Evolutionary conservation across 1,284 basidiomycete genomes (phyloP).

Genomic region (Sparassis latifolia): DNA sequence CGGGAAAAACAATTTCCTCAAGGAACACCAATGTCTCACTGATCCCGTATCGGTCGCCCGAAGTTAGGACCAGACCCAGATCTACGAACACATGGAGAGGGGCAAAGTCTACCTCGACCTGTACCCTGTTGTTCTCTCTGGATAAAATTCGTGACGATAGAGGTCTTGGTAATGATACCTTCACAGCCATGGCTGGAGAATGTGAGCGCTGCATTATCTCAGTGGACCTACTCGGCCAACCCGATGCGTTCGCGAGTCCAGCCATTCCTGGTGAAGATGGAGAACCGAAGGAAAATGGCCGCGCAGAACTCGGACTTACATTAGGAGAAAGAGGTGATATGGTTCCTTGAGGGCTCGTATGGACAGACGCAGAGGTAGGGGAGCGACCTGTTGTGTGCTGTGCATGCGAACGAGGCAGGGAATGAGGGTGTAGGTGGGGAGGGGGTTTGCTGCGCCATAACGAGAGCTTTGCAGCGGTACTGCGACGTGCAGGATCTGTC

Average conservation of each 20-base stretch:
- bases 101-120: conserved; percentile 36
- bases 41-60: conserved; percentile 24
- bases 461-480: conserved; percentile 46
- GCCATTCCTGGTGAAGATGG: conserved; percentile 14
- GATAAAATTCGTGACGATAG: conserved; percentile 5
- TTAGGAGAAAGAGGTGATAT: conserved; percentile 3
- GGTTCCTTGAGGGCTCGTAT: conserved; percentile 5
- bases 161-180: conserved; percentile 9
- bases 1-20: conserved; percentile 22
- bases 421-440: conserved; percentile 8
- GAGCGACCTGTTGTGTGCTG: too few species aligned
- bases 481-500: conserved; percentile 40
- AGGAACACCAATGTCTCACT: conserved; percentile 34
- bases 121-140: conserved; percentile 5
- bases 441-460: conserved; percentile 47
- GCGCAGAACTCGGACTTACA: conserved; percentile 4
- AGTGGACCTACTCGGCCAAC: conserved; percentile 8
- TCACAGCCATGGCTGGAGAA: conserved; percentile 16
- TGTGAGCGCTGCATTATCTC: conserved; percentile 3
- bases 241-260: conserved; percentile 10
- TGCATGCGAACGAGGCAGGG: neutral
- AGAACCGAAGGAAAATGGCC: conserved; percentile 7
- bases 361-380: conserved; percentile 1
- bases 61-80: conserved; percentile 41
- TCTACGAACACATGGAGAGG: conserved; percentile 76